Base-by-base conservation (phyloP, 352 stramenopile genomes). In the Globisporangium recalcitrans region DNA sequence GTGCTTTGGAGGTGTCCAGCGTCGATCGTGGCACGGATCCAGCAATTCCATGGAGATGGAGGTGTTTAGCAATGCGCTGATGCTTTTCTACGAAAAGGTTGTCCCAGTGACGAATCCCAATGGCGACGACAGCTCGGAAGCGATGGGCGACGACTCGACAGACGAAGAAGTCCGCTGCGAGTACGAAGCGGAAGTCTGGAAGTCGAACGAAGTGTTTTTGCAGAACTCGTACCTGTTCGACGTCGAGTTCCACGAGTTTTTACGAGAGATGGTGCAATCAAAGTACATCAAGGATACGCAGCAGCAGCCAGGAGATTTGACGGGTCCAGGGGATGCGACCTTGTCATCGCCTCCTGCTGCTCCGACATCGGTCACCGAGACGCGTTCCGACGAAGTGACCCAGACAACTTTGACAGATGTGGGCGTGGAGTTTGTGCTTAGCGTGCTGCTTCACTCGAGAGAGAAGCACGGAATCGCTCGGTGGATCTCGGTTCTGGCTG, bases 41-140 rank as follows among this genome's bases (percentile, higher is more conserved):
- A 95, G 73, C 61, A 98, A 98, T 64, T 95, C 92, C 21, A 96
- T 99, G 72, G 97, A 99, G 69, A 98, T 97, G 80, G 97, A 99
- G 71, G 91, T 98, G 14, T 98, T 98, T 71, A 97, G 95, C 56
- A 99, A 99, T 70, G 97, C 97, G 4, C 75, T 99, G 5, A 99
- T 99, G 94, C 78, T 99, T 0, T 99, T 99, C 68, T 99, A 99
- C 66, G 97, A 99, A 65, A 99, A 99, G 73, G 89, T 99, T 26
- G 72, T 82, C 13, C 81, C 75, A 14, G 74, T 74, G 0, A 69
- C 87, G 21, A 76, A 72, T 29, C 68, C 64, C 11, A 13, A 71
- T 4, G 53, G 70, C 46, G 49, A 67, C 36, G 60, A 70, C 22
- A 60, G 51, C 31, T 72, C 71, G 22, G 67, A 83, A 31, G 57